Percentiles rank a stretch among this genome's conserved stretches.
These are phyloP conservation scores for Eutrema yunnanense DNA, from an alignment of 345 rosid genomes.

Conservation along the genomic window DNA sequence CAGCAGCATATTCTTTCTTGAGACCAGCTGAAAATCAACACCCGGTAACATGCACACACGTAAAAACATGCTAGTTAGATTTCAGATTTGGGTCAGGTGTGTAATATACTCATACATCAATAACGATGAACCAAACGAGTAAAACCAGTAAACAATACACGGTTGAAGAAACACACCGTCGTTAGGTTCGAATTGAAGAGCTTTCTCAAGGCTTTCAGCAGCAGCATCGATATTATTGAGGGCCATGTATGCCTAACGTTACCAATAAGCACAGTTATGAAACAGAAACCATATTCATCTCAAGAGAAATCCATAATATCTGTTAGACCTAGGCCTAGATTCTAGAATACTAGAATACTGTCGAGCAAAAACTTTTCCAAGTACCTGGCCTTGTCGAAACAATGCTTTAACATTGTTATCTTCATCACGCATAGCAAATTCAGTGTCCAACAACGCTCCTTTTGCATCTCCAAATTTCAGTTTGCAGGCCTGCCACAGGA, in stretches of 20 bases:
- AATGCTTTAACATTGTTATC: slow-evolving; percentile 85
- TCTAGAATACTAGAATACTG: slow-evolving; percentile 5
- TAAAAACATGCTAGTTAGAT: not conserved
- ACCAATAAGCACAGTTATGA: not conserved
- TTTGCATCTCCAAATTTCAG: slow-evolving; percentile 75
- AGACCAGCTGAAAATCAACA: slow-evolving; percentile 61
- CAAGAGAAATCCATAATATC: not conserved
- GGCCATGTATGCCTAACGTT: slow-evolving; percentile 72
- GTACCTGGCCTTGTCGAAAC: slow-evolving; percentile 97
- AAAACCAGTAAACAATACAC: not conserved
- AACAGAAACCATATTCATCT: not conserved
- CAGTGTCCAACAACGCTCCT: slow-evolving; percentile 85
- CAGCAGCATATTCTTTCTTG: slow-evolving; percentile 72
- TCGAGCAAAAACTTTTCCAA: not conserved
- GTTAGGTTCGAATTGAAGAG: slow-evolving; percentile 81
- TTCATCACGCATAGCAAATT: slow-evolving; percentile 86
- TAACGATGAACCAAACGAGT: not conserved
- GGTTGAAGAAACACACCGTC: slow-evolving; percentile 40
- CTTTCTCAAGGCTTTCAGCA: slow-evolving; percentile 89
- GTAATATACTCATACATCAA: not conserved
- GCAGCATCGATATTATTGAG: slow-evolving; percentile 89
- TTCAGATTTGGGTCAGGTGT: not conserved
- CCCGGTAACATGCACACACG: not conserved
- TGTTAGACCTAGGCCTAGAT: not conserved
- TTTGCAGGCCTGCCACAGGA: slow-evolving; percentile 66